Conservation (phyloP, 768 basidiomycete species). For the Coprinopsis sp. region DNA sequence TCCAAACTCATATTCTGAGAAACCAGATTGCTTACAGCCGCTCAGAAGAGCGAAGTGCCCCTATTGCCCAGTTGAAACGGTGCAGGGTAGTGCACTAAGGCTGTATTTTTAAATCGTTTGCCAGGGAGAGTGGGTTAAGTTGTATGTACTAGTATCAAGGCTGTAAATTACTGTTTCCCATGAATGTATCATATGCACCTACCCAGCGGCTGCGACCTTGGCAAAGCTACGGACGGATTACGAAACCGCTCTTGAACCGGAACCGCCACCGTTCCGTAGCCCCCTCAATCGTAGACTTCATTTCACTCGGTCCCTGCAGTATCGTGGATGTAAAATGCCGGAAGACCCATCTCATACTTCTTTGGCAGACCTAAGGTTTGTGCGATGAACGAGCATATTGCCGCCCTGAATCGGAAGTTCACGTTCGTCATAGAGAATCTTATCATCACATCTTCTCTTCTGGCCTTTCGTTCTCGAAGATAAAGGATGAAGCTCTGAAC, state of each 20-base stretch:
- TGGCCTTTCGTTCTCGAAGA: conserved; percentile 51
- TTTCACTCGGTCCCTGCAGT: too few relatives aligned
- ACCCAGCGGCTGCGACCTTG: too few relatives aligned
- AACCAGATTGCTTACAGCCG: conserved; percentile 8
- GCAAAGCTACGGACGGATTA: too few relatives aligned
- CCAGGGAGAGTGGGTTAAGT: too few relatives aligned
- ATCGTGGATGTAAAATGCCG: conserved; percentile 9
- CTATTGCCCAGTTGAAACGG: conserved; percentile 87
- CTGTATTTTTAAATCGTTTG: conserved; percentile 53
- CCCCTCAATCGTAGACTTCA: too few relatives aligned
- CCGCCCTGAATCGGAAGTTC: conserved; percentile 8
- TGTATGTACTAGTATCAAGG: too few relatives aligned
- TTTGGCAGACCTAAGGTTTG: neutral
- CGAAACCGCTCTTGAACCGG: too few relatives aligned
- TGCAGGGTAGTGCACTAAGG: conserved; percentile 47
- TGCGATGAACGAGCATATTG: conserved; percentile 1
- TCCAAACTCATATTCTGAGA: conserved; percentile 3
- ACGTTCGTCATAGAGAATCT: conserved; percentile 29
- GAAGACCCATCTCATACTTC: neutral
- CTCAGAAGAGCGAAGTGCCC: conserved; percentile 90
- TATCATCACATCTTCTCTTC: conserved; percentile 48
- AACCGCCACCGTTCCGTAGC: too few relatives aligned
- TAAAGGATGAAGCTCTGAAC: conserved; percentile 61
- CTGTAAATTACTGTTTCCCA: too few relatives aligned
- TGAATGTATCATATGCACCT: too few relatives aligned